Conservation (phyloP, 495 filamentous ascomycete genomes). For the Penicillium angulare region DNA sequence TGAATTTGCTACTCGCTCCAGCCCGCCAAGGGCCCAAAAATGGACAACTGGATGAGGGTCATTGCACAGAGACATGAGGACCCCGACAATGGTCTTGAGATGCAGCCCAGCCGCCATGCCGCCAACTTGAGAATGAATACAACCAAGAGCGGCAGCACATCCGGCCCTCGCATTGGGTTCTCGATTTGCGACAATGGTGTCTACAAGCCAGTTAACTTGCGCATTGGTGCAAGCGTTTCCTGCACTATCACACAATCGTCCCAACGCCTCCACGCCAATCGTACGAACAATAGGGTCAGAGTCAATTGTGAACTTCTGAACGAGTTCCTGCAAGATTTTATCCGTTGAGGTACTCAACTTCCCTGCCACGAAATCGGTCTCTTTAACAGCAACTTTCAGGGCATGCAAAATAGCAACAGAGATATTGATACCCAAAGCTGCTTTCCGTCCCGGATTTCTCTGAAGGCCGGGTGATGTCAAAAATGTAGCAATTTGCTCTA, state of each 20-base stretch:
- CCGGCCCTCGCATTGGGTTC: constrained; percentile 92
- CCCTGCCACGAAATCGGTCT: constrained; percentile 69
- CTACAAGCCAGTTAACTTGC: constrained; percentile 88
- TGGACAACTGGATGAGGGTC: constrained; percentile 97
- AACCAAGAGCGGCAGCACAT: constrained; percentile 89
- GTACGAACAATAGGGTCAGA: constrained; percentile 81
- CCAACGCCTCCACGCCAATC: constrained; percentile 83
- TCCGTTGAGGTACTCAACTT: constrained; percentile 76
- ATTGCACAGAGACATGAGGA: constrained; percentile 91
- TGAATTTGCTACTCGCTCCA: constrained; percentile 86
- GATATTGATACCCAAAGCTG: constrained; percentile 88
- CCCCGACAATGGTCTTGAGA: constrained; percentile 90
- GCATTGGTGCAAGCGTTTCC: constrained; percentile 85
- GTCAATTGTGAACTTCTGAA: constrained; percentile 72
- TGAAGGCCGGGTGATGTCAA: constrained; percentile 75
- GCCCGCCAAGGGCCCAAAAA: constrained; percentile 88
- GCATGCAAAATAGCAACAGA: constrained; percentile 76
- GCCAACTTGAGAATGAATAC: constrained; percentile 91
- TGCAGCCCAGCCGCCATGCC: constrained; percentile 99
- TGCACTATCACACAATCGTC: constrained; percentile 81
- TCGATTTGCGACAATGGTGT: constrained; percentile 87
- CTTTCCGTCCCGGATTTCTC: constrained; percentile 81
- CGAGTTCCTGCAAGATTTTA: constrained; percentile 80
- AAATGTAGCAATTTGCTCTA: constrained; percentile 89
- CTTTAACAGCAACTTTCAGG: constrained; percentile 79